Percentiles rank a stretch among this genome's conserved stretches.
These are phyloP conservation scores for Dryas integrifolia DNA, from an alignment of 331 rosid species.

Conservation along the genomic window DNA sequence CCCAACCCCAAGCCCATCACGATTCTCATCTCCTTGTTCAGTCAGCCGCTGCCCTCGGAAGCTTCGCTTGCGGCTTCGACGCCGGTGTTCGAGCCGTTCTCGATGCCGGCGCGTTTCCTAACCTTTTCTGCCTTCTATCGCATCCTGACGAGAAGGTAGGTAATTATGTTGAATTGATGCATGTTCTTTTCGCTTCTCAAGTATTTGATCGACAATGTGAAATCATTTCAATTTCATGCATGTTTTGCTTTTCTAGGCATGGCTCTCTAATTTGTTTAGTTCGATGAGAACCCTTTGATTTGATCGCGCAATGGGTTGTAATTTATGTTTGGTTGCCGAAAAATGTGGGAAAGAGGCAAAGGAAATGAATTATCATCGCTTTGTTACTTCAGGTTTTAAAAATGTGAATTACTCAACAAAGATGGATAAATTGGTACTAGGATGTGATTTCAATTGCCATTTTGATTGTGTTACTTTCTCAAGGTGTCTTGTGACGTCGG, in stretches of 20 bases:
- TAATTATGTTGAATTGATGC: background rate
- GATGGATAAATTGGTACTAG: background rate
- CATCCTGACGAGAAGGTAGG: constrained; percentile 58
- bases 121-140: constrained; percentile 54
- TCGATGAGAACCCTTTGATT: background rate
- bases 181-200: no score
- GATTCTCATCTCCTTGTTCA: constrained; percentile 63
- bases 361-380: background rate
- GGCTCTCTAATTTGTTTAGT: background rate
- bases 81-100: constrained; percentile 71
- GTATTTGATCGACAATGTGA: constrained; percentile 13
- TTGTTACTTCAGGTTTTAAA: background rate
- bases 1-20: constrained; percentile 29
- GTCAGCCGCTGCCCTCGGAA: constrained; percentile 75
- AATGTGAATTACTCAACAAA: background rate
- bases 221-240: constrained; percentile 12
- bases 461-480: background rate
- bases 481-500: background rate
- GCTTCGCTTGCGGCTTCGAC: constrained; percentile 81
- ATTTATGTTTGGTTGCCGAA: background rate
- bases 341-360: background rate
- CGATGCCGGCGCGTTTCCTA: constrained; percentile 61
- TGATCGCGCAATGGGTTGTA: background rate
- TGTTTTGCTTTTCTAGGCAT: background rate
- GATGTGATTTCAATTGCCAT: background rate